Evolutionary conservation across 1,284 basidiomycete genomes (phyloP).

Genomic region (Apiotrichum akiyoshidainum): DNA sequence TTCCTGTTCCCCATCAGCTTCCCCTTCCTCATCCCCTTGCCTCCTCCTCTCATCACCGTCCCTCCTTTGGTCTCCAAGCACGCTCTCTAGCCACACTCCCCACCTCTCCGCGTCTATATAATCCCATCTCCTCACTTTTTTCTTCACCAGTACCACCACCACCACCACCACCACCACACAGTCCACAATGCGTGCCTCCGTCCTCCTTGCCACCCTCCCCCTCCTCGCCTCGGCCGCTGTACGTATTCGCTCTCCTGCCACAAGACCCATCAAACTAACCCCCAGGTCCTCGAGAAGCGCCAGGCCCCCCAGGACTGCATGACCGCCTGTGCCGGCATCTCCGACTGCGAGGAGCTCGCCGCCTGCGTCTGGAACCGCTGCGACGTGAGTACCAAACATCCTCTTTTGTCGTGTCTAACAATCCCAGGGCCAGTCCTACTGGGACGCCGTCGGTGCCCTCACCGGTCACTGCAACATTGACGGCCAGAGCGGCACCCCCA

Average conservation of each 20-base stretch:
- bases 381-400: constrained; percentile 14
- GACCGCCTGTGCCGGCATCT: neutral
- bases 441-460: neutral
- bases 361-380: constrained; percentile 19
- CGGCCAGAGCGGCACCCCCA: neutral
- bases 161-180: neutral
- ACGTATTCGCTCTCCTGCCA: neutral
- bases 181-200: constrained; percentile 20
- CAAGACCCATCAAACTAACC: neutral
- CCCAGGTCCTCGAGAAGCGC: constrained; percentile 4
- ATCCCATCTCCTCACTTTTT: neutral
- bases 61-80: too few species aligned
- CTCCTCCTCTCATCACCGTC: too few species aligned
- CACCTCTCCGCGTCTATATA: neutral
- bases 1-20: too few species aligned
- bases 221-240: constrained; percentile 11
- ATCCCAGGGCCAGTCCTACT: constrained; percentile 11
- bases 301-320: constrained; percentile 2
- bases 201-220: constrained; percentile 13
- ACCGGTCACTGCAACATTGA: constrained; percentile 6
- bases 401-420: neutral
- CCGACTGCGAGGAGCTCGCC: constrained; percentile 11
- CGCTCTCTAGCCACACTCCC: too few species aligned
- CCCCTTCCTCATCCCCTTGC: too few species aligned
- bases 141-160: neutral